phyloP scores from a whole-genome alignment of 1,284 basidiomycete genomes.

The Cryptococcus amylolentus region DNA sequence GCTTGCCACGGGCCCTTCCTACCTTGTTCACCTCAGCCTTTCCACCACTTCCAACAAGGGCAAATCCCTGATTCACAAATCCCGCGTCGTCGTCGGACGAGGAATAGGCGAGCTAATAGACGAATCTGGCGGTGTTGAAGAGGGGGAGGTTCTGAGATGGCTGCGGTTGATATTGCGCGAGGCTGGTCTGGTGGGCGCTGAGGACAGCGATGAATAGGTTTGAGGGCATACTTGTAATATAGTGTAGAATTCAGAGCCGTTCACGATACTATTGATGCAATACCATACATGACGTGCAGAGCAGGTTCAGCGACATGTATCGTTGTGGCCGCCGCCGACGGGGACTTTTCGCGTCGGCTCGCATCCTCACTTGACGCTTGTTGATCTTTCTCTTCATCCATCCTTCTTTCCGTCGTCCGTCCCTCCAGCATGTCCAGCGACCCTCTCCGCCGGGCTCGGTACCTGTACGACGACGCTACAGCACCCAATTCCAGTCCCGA shows the following conservation, averaged over 20 bases:
- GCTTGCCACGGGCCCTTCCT: slow-evolving; percentile 30
- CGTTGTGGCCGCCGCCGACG: background rate
- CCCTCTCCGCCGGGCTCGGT: slow-evolving; percentile 6
- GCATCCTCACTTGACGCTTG: background rate
- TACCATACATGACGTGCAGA: too few relatives aligned
- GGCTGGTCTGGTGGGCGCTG: slow-evolving; percentile 37
- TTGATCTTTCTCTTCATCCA: background rate
- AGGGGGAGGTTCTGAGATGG: slow-evolving; percentile 42
- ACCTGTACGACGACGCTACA: slow-evolving; percentile 9
- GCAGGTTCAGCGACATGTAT: too few relatives aligned
- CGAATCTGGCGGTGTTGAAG: slow-evolving; percentile 41
- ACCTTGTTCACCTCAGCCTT: slow-evolving; percentile 36
- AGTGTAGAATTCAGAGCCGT: background rate
- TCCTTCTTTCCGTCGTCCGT: background rate
- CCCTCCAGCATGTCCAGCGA: slow-evolving; percentile 1
- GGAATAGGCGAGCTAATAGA: slow-evolving; percentile 43
- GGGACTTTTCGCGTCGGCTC: background rate
- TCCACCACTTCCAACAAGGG: slow-evolving; percentile 45
- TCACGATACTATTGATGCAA: background rate
- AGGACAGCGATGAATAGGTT: slow-evolving; percentile 32
- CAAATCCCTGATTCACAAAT: slow-evolving; percentile 42
- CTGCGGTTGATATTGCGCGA: slow-evolving; percentile 30
- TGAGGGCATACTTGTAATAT: background rate
- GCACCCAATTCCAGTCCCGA: slow-evolving; percentile 8
- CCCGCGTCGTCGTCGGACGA: slow-evolving; percentile 32